phyloP scores from a whole-genome alignment of 2,329 filamentous ascomycete species.

The Trichoderma sp. region DNA sequence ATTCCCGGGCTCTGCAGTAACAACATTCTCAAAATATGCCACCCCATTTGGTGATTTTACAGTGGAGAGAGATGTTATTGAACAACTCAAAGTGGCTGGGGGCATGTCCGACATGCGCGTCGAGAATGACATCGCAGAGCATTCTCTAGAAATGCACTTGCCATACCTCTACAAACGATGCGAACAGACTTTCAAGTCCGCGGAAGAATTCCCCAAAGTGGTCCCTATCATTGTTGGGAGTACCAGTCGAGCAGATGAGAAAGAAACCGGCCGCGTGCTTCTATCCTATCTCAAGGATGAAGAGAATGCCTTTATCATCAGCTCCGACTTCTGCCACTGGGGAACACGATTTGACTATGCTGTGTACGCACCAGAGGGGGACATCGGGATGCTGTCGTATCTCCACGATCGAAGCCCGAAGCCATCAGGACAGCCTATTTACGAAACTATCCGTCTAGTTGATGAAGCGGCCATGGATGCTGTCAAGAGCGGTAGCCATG shows the following conservation, averaged over 20 bases:
- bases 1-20: constrained; percentile 70
- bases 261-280: constrained; percentile 64
- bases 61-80: constrained; percentile 58
- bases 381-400: constrained; percentile 39
- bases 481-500: constrained; percentile 72
- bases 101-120: constrained; percentile 55
- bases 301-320: constrained; percentile 78
- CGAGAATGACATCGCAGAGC: constrained; percentile 72
- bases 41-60: constrained; percentile 71
- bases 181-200: constrained; percentile 46
- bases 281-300: constrained; percentile 74
- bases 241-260: constrained; percentile 63
- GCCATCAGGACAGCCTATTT: constrained; percentile 55
- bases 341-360: constrained; percentile 77
- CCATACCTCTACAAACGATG: constrained; percentile 85
- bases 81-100: constrained; percentile 42
- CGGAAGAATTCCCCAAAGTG: constrained; percentile 64
- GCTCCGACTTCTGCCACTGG: constrained; percentile 98
- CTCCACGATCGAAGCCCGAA: constrained; percentile 33
- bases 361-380: constrained; percentile 58
- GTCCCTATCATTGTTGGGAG: constrained; percentile 84
- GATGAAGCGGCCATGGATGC: constrained; percentile 82
- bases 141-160: constrained; percentile 95
- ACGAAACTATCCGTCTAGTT: constrained; percentile 78
- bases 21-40: constrained; percentile 65